Evolutionary conservation across 2,329 filamentous ascomycete species (phyloP), one percentile per base, ranked within the genome.

Genomic region (Pseudocercospora eumusae): DNA sequence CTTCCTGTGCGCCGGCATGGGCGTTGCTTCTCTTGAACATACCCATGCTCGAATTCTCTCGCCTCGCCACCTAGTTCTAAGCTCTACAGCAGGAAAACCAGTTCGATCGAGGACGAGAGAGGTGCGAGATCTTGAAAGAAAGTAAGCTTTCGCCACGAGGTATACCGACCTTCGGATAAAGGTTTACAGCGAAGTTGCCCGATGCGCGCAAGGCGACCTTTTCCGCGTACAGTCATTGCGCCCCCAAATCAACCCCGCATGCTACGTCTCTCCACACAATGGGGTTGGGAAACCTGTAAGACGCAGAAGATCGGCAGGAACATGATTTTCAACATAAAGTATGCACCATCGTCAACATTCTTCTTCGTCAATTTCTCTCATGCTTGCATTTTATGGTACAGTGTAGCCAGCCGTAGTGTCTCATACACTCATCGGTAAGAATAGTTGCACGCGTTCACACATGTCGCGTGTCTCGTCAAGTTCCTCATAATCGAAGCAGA

Each of bases 21-120:
- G 60, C 25, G 18, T 13, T 53, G 58, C 58, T 27, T 18, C 67
- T 33, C 56, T 64, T 69, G 62, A 69, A 68, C 47, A 69, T 42
- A 3, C 65, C 64, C 66, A 69, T 69, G 23, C 7, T 45, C 45
- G 44, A 7, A 28, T n/a, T 31, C 13, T 23, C 23, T 15, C 3
- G 47, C 25, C 13, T 20, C 11, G 47, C 23, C 47, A n/a, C 42
- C 21, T n/a, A n/a, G n/a, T n/a, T n/a, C n/a, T n/a, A 23, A 45
- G 18, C 15, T 21, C 23, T 13, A 10, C 21, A 25, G 21, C 47
- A 25, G 15, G 8, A 50, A 20, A 23, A 18, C 20, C 7, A 25
- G 15, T 23, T 27, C 10, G 13, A 8, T n/a, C 7, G 20, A 21
- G 25, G 20, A 15, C 9, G 8, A 50, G 23, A n/a, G 47, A 25